phyloP scores from a whole-genome alignment of 2,329 filamentous ascomycete species.

The Ascochyta lentis region DNA sequence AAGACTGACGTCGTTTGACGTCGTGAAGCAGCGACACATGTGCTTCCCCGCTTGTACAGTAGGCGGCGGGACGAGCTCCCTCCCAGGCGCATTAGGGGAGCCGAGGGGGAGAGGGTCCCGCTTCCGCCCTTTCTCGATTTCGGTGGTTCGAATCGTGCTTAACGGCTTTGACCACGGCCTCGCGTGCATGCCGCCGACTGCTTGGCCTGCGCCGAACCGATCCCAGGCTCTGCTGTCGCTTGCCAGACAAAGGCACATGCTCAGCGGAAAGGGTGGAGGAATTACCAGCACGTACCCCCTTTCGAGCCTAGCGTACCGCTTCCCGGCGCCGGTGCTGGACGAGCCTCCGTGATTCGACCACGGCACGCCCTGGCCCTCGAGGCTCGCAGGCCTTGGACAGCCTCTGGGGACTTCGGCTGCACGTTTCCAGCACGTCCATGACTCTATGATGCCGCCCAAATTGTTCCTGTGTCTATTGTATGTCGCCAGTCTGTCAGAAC shows the following conservation, averaged over 20 bases:
- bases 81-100: conserved; percentile 25
- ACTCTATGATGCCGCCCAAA: no score
- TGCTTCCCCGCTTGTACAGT: conserved; percentile 20
- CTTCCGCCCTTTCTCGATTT: conserved; percentile 20
- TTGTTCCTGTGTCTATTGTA: background rate
- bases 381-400: background rate
- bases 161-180: conserved; percentile 31
- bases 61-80: conserved; percentile 34
- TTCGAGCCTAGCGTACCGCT: conserved; percentile 10
- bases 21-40: conserved; percentile 14
- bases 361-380: background rate
- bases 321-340: conserved; percentile 4
- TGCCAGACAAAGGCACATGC: conserved; percentile 34
- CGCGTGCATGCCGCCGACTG: conserved; percentile 41
- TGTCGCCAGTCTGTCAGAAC: conserved; percentile 1
- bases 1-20: conserved; percentile 3
- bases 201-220: conserved; percentile 35
- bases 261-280: conserved; percentile 1
- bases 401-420: background rate
- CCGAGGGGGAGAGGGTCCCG: conserved; percentile 3
- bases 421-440: background rate
- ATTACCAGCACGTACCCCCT: background rate
- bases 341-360: conserved; percentile 7
- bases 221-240: conserved; percentile 33
- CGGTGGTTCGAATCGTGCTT: conserved; percentile 31